Evolutionary conservation across 2,329 filamentous ascomycete species (phyloP), one percentile per base, ranked within the genome.

Genomic region (Dryadomyces quercivorus): DNA sequence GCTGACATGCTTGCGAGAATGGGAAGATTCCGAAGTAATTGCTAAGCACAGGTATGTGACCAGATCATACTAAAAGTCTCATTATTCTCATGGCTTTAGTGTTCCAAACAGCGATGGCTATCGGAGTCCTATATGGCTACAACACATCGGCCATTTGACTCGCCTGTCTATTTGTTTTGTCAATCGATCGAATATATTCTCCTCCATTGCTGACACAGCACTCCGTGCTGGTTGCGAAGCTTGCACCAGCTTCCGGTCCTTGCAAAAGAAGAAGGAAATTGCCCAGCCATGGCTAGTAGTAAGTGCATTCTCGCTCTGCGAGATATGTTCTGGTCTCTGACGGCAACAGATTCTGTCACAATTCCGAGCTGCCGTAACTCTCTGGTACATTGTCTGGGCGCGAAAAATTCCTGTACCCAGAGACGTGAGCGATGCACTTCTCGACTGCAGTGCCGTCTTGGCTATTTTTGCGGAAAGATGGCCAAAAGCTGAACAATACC

Each of bases 381-480:
- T 56, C n/a, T 54, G 51, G 51, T 56, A 56, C 38, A 56, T 54
- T 36, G 51, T 54, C 4, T 56, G 55, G 55, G 51, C 47, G 12
- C 36, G 55, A 15, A 51, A 45, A 3, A 51, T 53, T 9, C 47
- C 51, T 2, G 51, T 56, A 1, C 51, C 50, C 1, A 38, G 55
- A 26, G 46, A 53, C 12, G 55, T 56, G 10, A 53, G 38, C 22
- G 65, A 69, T 46, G 67, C 66, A 1, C 55, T 69, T n/a, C 56
- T 66, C 20, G 65, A 67, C 8, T 70, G 67, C 52, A 65, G 63
- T 6, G 67, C 64, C 42, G 65, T 66, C n/a, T 62, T 70, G 12
- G 64, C 67, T 6, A 65, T 67, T 18, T 64, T 68, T 53, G 65
- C 67, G 0, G 66, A 69, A 53, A 62, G 63, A 1, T 69, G 68